Evolutionary conservation across 805 yeast species (phyloP).

Genomic region (Blastobotrys robertii): DNA sequence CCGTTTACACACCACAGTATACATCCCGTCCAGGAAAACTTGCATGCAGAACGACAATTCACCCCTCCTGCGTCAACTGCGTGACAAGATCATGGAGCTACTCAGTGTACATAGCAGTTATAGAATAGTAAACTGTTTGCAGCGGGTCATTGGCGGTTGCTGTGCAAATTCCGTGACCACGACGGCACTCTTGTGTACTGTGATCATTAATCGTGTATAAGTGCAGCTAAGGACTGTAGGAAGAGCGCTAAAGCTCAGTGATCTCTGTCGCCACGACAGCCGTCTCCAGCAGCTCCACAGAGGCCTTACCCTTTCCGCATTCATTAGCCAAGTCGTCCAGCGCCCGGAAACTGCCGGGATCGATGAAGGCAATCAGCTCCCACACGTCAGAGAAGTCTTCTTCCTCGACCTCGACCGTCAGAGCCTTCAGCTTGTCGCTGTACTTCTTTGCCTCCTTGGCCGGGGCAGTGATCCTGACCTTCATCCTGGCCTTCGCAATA

Average conservation of each 20-base stretch:
- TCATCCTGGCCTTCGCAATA: conserved; percentile 90
- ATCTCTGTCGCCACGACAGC: conserved; percentile 68
- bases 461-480: conserved; percentile 54
- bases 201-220: not conserved
- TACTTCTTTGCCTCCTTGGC: conserved; percentile 42
- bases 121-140: no score
- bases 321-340: conserved; percentile 52
- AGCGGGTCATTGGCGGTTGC: no score
- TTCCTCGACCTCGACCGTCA: conserved; percentile 35
- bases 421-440: conserved; percentile 33
- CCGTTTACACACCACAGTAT: no score
- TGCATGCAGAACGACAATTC: no score
- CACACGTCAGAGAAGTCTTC: conserved; percentile 36
- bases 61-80: no score
- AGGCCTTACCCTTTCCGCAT: conserved; percentile 47
- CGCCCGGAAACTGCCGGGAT: conserved; percentile 73
- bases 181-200: no score
- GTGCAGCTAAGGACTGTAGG: not conserved
- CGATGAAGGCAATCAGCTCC: conserved; percentile 61
- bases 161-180: no score
- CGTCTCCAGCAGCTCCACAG: conserved; percentile 78
- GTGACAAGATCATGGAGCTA: no score
- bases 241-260: conserved; percentile 8
- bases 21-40: no score
- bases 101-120: no score